These are phyloP conservation scores for Hondaea fermentalgiana DNA, from an alignment of 108 stramenopile genomes.

Conservation along the genomic window DNA sequence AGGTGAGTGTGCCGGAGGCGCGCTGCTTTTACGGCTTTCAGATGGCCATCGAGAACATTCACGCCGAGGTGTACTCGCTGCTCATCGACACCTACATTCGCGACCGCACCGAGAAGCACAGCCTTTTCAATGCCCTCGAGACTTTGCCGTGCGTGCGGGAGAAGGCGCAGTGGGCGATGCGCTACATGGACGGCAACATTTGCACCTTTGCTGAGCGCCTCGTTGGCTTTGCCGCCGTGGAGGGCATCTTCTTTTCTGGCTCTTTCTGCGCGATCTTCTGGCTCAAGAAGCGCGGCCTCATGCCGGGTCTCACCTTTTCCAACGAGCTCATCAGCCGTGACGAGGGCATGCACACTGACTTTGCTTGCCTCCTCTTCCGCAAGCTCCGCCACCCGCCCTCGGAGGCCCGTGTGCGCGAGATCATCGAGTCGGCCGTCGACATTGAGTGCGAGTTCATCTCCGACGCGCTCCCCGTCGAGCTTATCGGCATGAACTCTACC, in stretches of 20 bases:
- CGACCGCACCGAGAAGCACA: slow-evolving; percentile 62
- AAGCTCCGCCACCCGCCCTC: slow-evolving; percentile 73
- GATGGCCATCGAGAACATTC: slow-evolving; percentile 99
- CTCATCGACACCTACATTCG: slow-evolving; percentile 98
- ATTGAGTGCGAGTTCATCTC: slow-evolving; percentile 97
- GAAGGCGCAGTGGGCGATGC: slow-evolving; percentile 96
- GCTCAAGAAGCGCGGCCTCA: slow-evolving; percentile 99
- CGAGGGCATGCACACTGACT: slow-evolving; percentile 91
- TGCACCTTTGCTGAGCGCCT: slow-evolving; percentile 93
- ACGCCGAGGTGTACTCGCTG: slow-evolving; percentile 93
- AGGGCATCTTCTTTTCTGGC: slow-evolving; percentile 98
- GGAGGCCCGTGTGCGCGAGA: slow-evolving; percentile 59
- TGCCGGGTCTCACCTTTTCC: slow-evolving; percentile 96
- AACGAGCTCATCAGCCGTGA: slow-evolving; percentile 97
- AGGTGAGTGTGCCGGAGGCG: slow-evolving; percentile 89
- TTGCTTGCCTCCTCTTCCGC: slow-evolving; percentile 88
- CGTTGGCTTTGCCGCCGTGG: slow-evolving; percentile 98
- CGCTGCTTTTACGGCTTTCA: slow-evolving; percentile 99
- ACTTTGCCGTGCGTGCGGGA: slow-evolving; percentile 86
- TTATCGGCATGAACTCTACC: slow-evolving; percentile 97
- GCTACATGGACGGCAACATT: slow-evolving; percentile 76
- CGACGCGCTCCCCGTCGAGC: slow-evolving; percentile 92
- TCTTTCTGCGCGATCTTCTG: slow-evolving; percentile 99
- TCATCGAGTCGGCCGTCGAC: slow-evolving; percentile 80
- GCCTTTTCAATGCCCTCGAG: slow-evolving; percentile 77